Percentiles rank a stretch among this genome's conserved stretches.
These are phyloP conservation scores for Aspergillus sergii DNA, from an alignment of 2,329 filamentous ascomycete species.

Conservation along the genomic window DNA sequence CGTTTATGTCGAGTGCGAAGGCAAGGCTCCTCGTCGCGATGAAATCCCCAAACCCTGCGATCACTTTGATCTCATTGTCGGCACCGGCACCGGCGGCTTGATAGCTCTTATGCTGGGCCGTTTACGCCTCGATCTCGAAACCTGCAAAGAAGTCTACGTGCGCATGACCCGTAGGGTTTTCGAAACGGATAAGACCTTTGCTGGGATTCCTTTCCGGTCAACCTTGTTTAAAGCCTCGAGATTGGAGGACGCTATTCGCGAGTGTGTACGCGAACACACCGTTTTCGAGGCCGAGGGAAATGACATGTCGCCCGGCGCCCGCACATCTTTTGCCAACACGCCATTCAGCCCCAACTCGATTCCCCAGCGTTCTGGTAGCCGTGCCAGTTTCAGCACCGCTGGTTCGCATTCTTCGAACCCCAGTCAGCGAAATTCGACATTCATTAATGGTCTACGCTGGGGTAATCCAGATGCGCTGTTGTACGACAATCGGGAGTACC, in stretches of 20 bases:
- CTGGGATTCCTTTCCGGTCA: slow-evolving; percentile 89
- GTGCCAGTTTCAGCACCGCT: slow-evolving; percentile 81
- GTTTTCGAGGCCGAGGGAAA: slow-evolving; percentile 80
- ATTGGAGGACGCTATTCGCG: slow-evolving; percentile 88
- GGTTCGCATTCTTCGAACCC: slow-evolving; percentile 63
- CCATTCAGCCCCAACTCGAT: slow-evolving; percentile 44
- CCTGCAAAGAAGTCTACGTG: slow-evolving; percentile 96
- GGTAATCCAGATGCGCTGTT: slow-evolving; percentile 83
- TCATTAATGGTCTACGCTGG: slow-evolving; percentile 53
- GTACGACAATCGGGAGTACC: slow-evolving; percentile 83
- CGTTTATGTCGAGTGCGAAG: slow-evolving; percentile 90
- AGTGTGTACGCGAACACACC: slow-evolving; percentile 84
- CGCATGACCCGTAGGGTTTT: slow-evolving; percentile 93
- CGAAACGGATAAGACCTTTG: slow-evolving; percentile 96
- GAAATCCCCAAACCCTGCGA: slow-evolving; percentile 97
- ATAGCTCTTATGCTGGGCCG: slow-evolving; percentile 97
- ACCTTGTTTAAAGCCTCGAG: slow-evolving; percentile 97
- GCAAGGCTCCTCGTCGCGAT: slow-evolving; percentile 82
- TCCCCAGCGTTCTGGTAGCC: slow-evolving; percentile 68
- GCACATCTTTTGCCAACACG: slow-evolving; percentile 53
- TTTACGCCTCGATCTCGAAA: slow-evolving; percentile 87
- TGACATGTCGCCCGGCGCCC: slow-evolving; percentile 56
- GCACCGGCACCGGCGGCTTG: slow-evolving; percentile 90
- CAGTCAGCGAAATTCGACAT: slow-evolving; percentile 55
- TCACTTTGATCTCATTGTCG: slow-evolving; percentile 95